Base-by-base conservation (phyloP, 129 eudicot species). In the Ambrosia trifida region DNA sequence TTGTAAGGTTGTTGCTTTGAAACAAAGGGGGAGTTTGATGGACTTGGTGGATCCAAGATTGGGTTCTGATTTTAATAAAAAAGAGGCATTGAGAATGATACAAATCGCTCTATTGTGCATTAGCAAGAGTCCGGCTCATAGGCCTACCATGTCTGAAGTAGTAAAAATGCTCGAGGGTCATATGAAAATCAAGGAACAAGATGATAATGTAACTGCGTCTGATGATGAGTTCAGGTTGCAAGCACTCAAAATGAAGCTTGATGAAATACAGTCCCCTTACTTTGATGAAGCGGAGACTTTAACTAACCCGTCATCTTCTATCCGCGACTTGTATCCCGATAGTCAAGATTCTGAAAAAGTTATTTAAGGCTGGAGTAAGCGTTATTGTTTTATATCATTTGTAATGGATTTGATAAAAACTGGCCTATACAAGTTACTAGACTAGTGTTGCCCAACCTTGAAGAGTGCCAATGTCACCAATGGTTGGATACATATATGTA, bases 11-110 rank as follows among this genome's bases (percentile, higher is more conserved):
- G 67, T 72, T 40, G 75, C 30, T 69, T 59, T 88, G 17, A 80
- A 85, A 41, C 44, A 76, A 64, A 84, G 70, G 24, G 83, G 86
- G 56, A 73, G 51, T 35, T 36, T 72, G 71, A 61, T 66, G 62
- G 89, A 83, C 4, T 66, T 89, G 30, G 82, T 89, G 36, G 96
- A 89, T 72, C 82, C 91, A 33, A 62, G 78, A 64, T 68, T 89
- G 49, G 80, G 84, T 53, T 69, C 85, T 9, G 46, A 82, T 44
- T 74, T 64, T 66, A 63, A 76, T 64, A 58, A 68, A 53, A 70
- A 73, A n/a, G 95, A 83, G 62, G 91, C 80, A 7, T 16, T 80
- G 36, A 67, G 75, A 68, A 76, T 83, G 86, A 81, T 85, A 7
- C 71, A 75, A 63, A 69, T 88, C 1, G 91, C 91, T 65, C 68